Conservation (phyloP, 257 asterid species). For the Voacanga thouarsii region DNA sequence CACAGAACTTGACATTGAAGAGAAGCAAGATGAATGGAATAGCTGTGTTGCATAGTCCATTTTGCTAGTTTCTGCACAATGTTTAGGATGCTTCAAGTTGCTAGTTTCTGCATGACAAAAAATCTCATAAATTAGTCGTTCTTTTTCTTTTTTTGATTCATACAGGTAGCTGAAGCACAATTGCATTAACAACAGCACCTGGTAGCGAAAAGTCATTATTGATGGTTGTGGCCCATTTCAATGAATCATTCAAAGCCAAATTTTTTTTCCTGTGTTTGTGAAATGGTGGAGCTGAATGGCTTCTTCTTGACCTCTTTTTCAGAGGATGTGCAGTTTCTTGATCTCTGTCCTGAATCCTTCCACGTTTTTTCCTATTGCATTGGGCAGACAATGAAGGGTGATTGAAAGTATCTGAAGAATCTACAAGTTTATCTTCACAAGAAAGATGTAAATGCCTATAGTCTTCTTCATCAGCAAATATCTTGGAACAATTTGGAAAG, state of each 20-base stretch:
- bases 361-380: slow-evolving; percentile 20
- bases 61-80: slow-evolving; percentile 30
- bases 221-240: slow-evolving; percentile 29
- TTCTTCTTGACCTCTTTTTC: slow-evolving; percentile 43
- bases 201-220: slow-evolving; percentile 18
- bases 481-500: slow-evolving; percentile 37
- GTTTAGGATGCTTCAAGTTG: slow-evolving; percentile 26
- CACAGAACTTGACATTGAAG: slow-evolving; percentile 32
- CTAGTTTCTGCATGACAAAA: slow-evolving; percentile 39
- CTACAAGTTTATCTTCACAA: slow-evolving; percentile 31
- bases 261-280: slow-evolving; percentile 56
- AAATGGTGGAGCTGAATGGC: slow-evolving; percentile 91
- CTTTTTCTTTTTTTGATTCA: background rate
- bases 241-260: slow-evolving; percentile 40
- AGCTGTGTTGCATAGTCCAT: slow-evolving; percentile 26
- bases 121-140: slow-evolving; percentile 15
- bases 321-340: slow-evolving; percentile 23
- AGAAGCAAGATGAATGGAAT: slow-evolving; percentile 23
- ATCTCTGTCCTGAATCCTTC: slow-evolving; percentile 25
- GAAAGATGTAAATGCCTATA: slow-evolving; percentile 25
- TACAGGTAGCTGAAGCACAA: background rate
- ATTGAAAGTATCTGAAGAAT: slow-evolving; percentile 23
- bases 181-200: slow-evolving; percentile 31
- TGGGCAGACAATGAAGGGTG: slow-evolving; percentile 22
- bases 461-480: slow-evolving; percentile 32